A percentile compares a stretch with the other conserved stretches of the same genome.
Evolutionary conservation across 2,329 filamentous ascomycete species (phyloP).

Genomic region (Cladophialophora chaetospira): DNA sequence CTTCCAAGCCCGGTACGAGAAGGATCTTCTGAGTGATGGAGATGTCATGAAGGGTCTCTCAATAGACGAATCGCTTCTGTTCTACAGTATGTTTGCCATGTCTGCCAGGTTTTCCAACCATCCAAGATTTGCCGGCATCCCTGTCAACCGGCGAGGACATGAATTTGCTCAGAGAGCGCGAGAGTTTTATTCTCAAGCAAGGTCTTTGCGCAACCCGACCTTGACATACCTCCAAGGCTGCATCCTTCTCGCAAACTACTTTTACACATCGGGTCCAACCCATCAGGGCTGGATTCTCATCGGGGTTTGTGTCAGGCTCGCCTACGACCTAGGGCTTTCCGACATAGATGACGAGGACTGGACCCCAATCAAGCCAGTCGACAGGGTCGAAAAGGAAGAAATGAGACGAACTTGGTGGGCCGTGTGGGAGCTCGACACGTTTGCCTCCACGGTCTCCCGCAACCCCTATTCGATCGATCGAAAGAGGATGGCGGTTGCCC

Average conservation of each 20-base stretch:
- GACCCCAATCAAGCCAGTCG: constrained; percentile 6
- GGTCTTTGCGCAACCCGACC: constrained; percentile 10
- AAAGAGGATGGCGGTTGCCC: constrained; percentile 21
- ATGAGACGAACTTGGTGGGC: constrained; percentile 25
- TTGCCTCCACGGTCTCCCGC: constrained; percentile 25
- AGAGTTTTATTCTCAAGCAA: constrained; percentile 16
- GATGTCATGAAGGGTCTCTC: constrained; percentile 23
- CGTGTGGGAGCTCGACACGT: constrained; percentile 28
- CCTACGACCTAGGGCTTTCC: constrained; percentile 86
- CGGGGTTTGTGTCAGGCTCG: constrained; percentile 84
- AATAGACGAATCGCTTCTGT: constrained; percentile 20
- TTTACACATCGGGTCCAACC: constrained; percentile 26
- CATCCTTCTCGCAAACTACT: constrained; percentile 26
- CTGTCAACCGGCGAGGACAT: constrained; percentile 19
- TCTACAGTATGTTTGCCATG: constrained; percentile 28
- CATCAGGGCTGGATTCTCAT: constrained; percentile 78
- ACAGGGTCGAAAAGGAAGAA: constrained; percentile 22
- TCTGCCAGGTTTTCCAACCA: constrained; percentile 25
- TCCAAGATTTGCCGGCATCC: constrained; percentile 12
- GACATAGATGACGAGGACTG: constrained; percentile 69
- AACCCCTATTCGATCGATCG: constrained; percentile 28
- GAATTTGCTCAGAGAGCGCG: constrained; percentile 20
- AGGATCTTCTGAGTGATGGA: constrained; percentile 10
- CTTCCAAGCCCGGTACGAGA: constrained; percentile 50
- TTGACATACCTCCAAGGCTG: constrained; percentile 26